Base-by-base conservation (phyloP, 768 basidiomycete genomes). In the Termitomyces eurrhizus region DNA sequence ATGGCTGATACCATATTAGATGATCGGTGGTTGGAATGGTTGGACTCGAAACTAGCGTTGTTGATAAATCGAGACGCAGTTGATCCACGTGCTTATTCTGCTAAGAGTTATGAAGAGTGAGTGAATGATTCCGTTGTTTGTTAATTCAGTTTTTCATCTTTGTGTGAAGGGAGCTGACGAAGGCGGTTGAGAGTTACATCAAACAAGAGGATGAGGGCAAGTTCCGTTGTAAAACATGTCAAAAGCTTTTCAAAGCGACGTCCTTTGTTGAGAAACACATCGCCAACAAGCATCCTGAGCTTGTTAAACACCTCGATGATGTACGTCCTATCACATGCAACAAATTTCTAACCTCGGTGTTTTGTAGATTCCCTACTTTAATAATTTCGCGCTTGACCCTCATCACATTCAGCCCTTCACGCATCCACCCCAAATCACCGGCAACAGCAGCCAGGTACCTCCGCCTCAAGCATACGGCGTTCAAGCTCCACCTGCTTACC, bases 261-360 rank as follows among this genome's bases (percentile, higher is more conserved):
- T 87, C 95, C 29, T 99, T 98, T 75, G 92, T 98, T 52, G 93
- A 96, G 77, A 98, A 98, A 80, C 97, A 99, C 72, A 88, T 99
- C 62, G 84, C 88, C 13, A 93, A 95, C 72, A 98, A 98, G 72
- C 97, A 99, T 71, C 78, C 89, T 12, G 92, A 97, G 62, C 77
- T 93, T 16, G 83, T 95, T 60, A 90, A 89, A 65, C 77, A 81
- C 54, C 83, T 98, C 18, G 93, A 95, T 45, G 90, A 95, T 68
- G 96, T 97, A 71, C 74, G 80, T 35, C 13, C 26, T 52, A 9
- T 58, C 41, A 36, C n/a, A 36, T 62, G 4, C 45, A 63, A 53
- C 59, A 29, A 36, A 48, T 54, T 59, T 36, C 32, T 45, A 65
- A 62, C 62, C 61, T 56, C 59, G 41, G 24, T 51, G 55, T 55